Evolutionary conservation across 1,284 basidiomycete species (phyloP).

Genomic region (Apiotrichum siamense): DNA sequence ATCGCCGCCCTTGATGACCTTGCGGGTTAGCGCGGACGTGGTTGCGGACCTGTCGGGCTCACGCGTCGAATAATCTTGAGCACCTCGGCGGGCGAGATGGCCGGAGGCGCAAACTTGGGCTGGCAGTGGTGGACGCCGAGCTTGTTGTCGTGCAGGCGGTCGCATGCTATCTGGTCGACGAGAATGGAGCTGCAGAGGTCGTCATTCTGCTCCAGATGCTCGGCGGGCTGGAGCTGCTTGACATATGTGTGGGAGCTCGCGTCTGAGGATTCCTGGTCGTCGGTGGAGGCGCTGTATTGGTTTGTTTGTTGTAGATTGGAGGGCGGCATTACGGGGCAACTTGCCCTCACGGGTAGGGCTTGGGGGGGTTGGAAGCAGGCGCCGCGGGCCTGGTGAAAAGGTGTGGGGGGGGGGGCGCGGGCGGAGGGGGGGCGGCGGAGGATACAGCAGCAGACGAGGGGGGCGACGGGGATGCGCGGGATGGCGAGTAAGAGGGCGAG

Average conservation of each 20-base stretch:
- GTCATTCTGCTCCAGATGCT: constrained; percentile 44
- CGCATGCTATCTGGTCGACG: constrained; percentile 43
- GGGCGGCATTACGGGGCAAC: constrained; percentile 8
- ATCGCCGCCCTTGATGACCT: neutral
- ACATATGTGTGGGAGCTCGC: too few species aligned
- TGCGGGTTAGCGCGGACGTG: constrained; percentile 10
- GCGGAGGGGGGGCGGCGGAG: neutral
- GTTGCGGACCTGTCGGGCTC: constrained; percentile 17
- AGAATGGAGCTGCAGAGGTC: constrained; percentile 45
- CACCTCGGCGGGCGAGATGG: constrained; percentile 34
- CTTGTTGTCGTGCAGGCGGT: constrained; percentile 22
- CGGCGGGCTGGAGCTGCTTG: constrained; percentile 32
- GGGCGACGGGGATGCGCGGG: neutral
- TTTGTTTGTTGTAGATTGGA: neutral
- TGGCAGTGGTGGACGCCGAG: constrained; percentile 46
- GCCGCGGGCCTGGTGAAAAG: neutral
- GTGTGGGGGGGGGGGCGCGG: neutral
- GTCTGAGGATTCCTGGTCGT: constrained; percentile 1
- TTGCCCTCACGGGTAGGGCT: neutral
- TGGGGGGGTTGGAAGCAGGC: constrained; percentile 3
- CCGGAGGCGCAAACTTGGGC: constrained; percentile 39
- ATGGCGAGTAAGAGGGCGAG: neutral
- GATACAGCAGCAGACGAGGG: neutral
- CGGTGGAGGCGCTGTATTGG: neutral
- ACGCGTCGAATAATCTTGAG: constrained; percentile 35